These are phyloP conservation scores for Xanthoconium stramineum DNA, from an alignment of 768 basidiomycete species.

Conservation along the genomic window DNA sequence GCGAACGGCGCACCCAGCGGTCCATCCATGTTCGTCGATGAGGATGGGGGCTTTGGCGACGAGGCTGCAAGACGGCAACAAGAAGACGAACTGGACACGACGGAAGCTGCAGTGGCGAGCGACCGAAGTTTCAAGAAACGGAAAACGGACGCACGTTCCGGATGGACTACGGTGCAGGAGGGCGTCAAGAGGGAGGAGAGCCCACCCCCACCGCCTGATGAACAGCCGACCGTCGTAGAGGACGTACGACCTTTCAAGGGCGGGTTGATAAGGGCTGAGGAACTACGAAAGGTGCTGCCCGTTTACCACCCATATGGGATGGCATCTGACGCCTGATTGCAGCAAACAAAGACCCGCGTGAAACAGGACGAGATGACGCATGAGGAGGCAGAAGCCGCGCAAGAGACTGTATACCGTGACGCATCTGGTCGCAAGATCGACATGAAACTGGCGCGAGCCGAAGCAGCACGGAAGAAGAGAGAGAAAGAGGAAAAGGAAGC, in stretches of 20 bases:
- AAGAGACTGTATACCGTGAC: conserved; percentile 95
- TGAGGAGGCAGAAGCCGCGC: conserved; percentile 55
- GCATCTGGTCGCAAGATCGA: conserved; percentile 85
- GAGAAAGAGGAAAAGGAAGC: conserved; percentile 85
- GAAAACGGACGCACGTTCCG: conserved; percentile 49
- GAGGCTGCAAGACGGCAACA: conserved; percentile 42
- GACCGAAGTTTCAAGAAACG: conserved; percentile 83
- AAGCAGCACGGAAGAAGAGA: conserved; percentile 76
- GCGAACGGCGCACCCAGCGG: conserved; percentile 22
- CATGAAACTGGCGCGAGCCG: conserved; percentile 78
- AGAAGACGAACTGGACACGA: conserved; percentile 51
- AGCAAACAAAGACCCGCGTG: conserved; percentile 41
- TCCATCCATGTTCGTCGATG: conserved; percentile 50
- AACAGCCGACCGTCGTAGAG: conserved; percentile 62
- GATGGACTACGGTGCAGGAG: conserved; percentile 68
- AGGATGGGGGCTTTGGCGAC: conserved; percentile 69
- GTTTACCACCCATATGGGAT: background rate
- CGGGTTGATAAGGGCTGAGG: conserved; percentile 73
- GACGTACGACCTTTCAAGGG: conserved; percentile 53
- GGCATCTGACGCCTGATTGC: background rate
- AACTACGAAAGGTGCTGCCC: conserved; percentile 57
- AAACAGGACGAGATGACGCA: conserved; percentile 36
- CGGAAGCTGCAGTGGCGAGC: conserved; percentile 66
- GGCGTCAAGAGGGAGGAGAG: conserved; percentile 45
- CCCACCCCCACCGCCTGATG: conserved; percentile 58